These are phyloP conservation scores for Uromyces viciae-fabae DNA, from an alignment of 1,284 basidiomycete genomes.

Conservation along the genomic window DNA sequence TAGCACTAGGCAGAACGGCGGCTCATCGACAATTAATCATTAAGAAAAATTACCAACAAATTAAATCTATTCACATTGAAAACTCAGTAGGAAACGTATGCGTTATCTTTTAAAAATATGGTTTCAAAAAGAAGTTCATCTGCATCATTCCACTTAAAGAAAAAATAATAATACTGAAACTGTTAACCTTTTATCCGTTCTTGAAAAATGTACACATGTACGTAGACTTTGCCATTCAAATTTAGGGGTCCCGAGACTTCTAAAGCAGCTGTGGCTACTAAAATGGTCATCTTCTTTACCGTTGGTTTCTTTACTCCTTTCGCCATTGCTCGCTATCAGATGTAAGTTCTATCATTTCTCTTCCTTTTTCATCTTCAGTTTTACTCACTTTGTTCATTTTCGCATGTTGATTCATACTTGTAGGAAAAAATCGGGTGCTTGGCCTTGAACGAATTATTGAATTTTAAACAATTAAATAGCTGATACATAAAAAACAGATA, in stretches of 20 bases:
- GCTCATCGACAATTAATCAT: not conserved
- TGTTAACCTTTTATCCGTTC: too few species aligned
- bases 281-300: conserved; percentile 33
- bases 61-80: conserved; percentile 38
- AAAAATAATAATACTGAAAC: too few species aligned
- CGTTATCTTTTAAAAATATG: not conserved
- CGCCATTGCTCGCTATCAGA: conserved; percentile 44
- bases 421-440: conserved; percentile 43
- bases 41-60: conserved; percentile 12
- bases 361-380: not conserved
- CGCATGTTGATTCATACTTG: not conserved
- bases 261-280: conserved; percentile 20
- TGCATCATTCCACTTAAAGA: too few species aligned
- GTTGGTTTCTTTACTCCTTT: conserved; percentile 46
- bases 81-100: conserved; percentile 43
- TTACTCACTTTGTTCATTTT: not conserved
- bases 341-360: conserved; percentile 21
- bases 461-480: too few species aligned
- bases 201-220: not conserved
- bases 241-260: conserved; percentile 33
- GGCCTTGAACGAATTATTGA: conserved; percentile 10
- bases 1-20: too few species aligned
- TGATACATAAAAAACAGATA: too few species aligned
- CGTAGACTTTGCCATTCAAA: conserved; percentile 42
- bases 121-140: too few species aligned